A percentile compares a stretch with the other conserved stretches of the same genome.
Conservation (phyloP, 306 rosid genomes). For the Cicer bijugum region DNA sequence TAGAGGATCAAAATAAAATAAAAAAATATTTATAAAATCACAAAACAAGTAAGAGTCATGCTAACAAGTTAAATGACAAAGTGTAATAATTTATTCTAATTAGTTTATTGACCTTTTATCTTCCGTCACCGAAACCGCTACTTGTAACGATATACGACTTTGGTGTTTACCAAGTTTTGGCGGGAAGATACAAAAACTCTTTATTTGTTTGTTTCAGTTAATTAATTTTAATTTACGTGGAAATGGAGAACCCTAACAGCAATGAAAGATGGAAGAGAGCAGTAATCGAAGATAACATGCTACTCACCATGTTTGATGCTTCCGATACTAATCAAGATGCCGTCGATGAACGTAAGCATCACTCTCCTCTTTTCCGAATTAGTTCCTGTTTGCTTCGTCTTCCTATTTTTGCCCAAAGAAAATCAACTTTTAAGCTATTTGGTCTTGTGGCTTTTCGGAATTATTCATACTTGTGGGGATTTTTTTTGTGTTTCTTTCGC, state of each 20-base stretch:
- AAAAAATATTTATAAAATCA: too few relatives aligned
- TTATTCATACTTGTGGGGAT: neutral
- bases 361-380: neutral
- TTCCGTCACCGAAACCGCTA: too few relatives aligned
- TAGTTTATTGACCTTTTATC: too few relatives aligned
- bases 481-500: too few relatives aligned
- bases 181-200: constrained; percentile 31
- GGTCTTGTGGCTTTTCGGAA: constrained; percentile 1
- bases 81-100: too few relatives aligned
- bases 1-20: too few relatives aligned
- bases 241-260: constrained; percentile 55
- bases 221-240: too few relatives aligned
- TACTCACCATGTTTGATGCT: constrained; percentile 71
- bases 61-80: too few relatives aligned
- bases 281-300: constrained; percentile 66
- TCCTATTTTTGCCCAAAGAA: neutral
- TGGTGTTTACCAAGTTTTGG: constrained; percentile 26
- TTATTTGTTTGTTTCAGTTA: neutral
- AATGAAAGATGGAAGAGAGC: constrained; percentile 43
- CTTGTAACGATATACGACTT: neutral
- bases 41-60: too few relatives aligned
- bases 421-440: constrained; percentile 6
- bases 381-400: constrained; percentile 26
- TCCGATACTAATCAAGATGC: constrained; percentile 64
- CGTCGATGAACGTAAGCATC: constrained; percentile 64